Percentiles rank a stretch among this genome's conserved stretches.
phyloP scores from a whole-genome alignment of 1,284 basidiomycete species.

The Rhizopogon parksii region DNA sequence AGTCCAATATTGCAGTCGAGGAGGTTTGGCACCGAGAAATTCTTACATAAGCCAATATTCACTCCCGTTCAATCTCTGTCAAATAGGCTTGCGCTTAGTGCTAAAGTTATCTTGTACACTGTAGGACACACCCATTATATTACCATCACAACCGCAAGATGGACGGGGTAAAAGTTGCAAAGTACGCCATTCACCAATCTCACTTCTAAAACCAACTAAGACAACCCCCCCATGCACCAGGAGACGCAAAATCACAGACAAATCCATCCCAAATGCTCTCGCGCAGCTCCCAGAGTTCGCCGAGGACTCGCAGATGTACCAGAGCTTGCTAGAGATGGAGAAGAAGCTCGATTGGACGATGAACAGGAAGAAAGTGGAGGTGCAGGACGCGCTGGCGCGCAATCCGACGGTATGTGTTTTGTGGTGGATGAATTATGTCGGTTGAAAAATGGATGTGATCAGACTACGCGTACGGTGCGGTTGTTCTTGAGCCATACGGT shows the following conservation, averaged over 20 bases:
- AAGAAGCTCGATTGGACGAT: slow-evolving; percentile 94
- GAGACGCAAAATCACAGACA: slow-evolving; percentile 76
- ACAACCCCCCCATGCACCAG: slow-evolving; percentile 29
- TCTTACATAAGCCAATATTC: too few species aligned
- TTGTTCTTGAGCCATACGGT: slow-evolving; percentile 88
- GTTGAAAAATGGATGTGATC: slow-evolving; percentile 2
- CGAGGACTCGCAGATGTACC: slow-evolving; percentile 81
- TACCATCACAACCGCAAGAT: slow-evolving; percentile 7
- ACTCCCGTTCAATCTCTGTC: too few species aligned
- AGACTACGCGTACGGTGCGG: slow-evolving; percentile 83
- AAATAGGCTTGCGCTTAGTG: too few species aligned
- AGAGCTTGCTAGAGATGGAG: slow-evolving; percentile 82
- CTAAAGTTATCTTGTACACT: too few species aligned
- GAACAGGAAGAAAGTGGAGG: slow-evolving; percentile 83
- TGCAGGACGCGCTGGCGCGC: slow-evolving; percentile 71
- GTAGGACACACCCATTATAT: too few species aligned
- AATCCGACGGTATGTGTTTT: slow-evolving; percentile 46
- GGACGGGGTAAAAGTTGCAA: slow-evolving; percentile 31
- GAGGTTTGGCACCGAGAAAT: too few species aligned
- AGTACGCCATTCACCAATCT: slow-evolving; percentile 19
- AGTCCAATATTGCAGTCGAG: too few species aligned
- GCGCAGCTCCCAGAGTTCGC: slow-evolving; percentile 64
- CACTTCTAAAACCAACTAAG: neutral
- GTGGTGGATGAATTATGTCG: neutral
- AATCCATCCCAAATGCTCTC: slow-evolving; percentile 67